phyloP scores from a whole-genome alignment of 2,329 filamentous ascomycete species.

The Hypocrella siamensis region DNA sequence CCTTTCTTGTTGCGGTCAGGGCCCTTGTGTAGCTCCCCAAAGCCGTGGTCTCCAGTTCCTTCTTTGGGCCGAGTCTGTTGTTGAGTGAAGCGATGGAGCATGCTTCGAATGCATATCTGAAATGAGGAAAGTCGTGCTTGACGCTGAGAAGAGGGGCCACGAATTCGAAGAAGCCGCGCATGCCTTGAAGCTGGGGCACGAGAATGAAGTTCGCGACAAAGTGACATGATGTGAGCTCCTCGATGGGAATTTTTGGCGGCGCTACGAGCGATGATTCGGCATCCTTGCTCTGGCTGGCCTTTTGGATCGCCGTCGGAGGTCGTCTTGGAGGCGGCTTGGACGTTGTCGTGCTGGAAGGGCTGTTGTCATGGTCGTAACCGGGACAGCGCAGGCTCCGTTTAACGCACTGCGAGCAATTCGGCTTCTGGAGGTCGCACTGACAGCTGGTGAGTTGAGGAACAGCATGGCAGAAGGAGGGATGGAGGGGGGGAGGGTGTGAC shows the following conservation, averaged over 20 bases:
- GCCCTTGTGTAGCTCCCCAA: not conserved
- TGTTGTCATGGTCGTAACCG: not conserved
- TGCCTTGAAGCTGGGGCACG: not conserved
- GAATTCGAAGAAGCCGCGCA: constrained; percentile 1
- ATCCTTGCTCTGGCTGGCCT: not conserved
- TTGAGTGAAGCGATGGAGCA: not conserved
- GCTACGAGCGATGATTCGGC: not conserved
- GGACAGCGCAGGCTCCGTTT: not conserved
- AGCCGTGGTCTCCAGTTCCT: not conserved
- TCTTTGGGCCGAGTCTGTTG: not conserved
- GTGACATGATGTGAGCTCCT: not conserved
- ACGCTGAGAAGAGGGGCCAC: not conserved
- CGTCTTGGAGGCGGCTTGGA: not conserved
- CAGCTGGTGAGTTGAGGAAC: not conserved
- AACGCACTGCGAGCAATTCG: not conserved
- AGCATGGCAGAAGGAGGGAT: not conserved
- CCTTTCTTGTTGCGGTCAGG: not conserved
- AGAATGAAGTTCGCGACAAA: constrained; percentile 1
- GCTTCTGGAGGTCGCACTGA: constrained; percentile 1
- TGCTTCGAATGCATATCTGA: constrained; percentile 1
- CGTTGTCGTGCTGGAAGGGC: not conserved
- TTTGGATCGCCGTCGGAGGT: not conserved
- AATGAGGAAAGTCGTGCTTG: constrained; percentile 1
- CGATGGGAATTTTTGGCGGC: not conserved
- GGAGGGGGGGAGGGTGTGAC: not conserved